Percentiles rank a stretch among this genome's conserved stretches.
These are phyloP conservation scores for Neolentinus lepideus DNA, from an alignment of 1,284 basidiomycete genomes.

Conservation along the genomic window DNA sequence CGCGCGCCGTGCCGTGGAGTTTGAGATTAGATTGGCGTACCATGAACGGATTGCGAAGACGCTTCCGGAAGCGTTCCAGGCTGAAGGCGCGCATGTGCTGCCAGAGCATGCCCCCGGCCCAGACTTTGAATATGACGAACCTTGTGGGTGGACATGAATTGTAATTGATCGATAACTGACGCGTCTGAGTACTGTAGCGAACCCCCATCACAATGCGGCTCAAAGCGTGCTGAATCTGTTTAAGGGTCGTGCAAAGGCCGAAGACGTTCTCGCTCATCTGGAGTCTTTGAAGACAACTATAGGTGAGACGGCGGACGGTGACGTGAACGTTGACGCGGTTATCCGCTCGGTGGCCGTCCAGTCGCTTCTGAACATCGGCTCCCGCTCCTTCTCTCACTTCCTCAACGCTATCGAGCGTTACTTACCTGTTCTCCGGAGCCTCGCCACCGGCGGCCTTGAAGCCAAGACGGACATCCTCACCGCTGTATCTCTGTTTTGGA, in stretches of 20 bases:
- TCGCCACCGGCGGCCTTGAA: conserved; percentile 51
- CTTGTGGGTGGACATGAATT: conserved; percentile 33
- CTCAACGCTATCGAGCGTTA: conserved; percentile 97
- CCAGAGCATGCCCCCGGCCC: conserved; percentile 76
- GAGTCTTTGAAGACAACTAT: conserved; percentile 62
- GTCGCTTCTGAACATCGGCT: conserved; percentile 85
- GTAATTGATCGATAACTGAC: background rate
- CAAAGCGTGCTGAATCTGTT: conserved; percentile 78
- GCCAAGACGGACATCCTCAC: conserved; percentile 68
- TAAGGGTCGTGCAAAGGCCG: conserved; percentile 67
- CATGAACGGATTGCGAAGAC: conserved; percentile 90
- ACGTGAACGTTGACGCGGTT: conserved; percentile 54
- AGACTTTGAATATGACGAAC: conserved; percentile 78
- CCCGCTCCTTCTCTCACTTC: conserved; percentile 95
- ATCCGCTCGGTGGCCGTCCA: conserved; percentile 83
- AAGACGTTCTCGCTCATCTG: conserved; percentile 76
- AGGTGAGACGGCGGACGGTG: conserved; percentile 45
- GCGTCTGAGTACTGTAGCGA: conserved; percentile 37
- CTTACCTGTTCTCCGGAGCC: conserved; percentile 76
- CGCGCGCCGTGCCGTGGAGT: conserved; percentile 83
- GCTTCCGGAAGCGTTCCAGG: conserved; percentile 77
- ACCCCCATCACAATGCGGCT: conserved; percentile 76
- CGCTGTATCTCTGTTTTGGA: conserved; percentile 76
- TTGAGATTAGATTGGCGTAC: conserved; percentile 90
- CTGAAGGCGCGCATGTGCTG: conserved; percentile 58